phyloP scores from a whole-genome alignment of 768 basidiomycete genomes.

The Hygrocybe coccinea region DNA sequence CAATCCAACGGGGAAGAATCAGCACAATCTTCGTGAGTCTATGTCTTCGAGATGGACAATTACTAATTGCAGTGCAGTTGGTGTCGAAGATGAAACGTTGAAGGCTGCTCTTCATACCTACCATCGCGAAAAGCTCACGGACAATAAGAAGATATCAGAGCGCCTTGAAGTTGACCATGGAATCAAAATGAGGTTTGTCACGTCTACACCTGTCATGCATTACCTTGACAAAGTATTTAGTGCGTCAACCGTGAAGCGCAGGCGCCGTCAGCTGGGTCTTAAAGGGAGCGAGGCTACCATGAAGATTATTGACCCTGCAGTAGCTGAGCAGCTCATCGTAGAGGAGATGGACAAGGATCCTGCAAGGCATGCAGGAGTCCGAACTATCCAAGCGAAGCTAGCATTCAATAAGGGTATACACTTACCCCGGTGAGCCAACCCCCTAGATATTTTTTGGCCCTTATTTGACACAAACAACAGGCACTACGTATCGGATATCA shows the following conservation, averaged over 20 bases:
- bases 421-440: conserved; percentile 17
- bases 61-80: conserved; percentile 10
- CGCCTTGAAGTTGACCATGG: conserved; percentile 25
- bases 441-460: conserved; percentile 10
- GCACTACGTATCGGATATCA: conserved; percentile 12
- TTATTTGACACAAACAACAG: background rate
- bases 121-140: conserved; percentile 25
- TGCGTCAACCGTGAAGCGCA: conserved; percentile 25
- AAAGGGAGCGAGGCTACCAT: conserved; percentile 29
- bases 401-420: conserved; percentile 28
- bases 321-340: conserved; percentile 31
- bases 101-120: conserved; percentile 21
- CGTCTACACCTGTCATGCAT: background rate
- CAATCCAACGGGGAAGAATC: conserved; percentile 26
- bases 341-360: conserved; percentile 34
- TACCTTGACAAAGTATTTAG: conserved; percentile 4
- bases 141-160: conserved; percentile 22
- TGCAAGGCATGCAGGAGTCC: conserved; percentile 22
- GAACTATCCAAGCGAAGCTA: conserved; percentile 26
- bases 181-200: conserved; percentile 27
- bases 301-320: conserved; percentile 21
- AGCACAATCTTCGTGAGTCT: conserved; percentile 27
- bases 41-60: background rate
- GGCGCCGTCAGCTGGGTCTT: conserved; percentile 26
- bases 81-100: conserved; percentile 19